A percentile compares a stretch with the other conserved stretches of the same genome.
Evolutionary conservation across 2,329 filamentous ascomycete genomes (phyloP).

Genomic region (Cadophora luteo-olivacea): DNA sequence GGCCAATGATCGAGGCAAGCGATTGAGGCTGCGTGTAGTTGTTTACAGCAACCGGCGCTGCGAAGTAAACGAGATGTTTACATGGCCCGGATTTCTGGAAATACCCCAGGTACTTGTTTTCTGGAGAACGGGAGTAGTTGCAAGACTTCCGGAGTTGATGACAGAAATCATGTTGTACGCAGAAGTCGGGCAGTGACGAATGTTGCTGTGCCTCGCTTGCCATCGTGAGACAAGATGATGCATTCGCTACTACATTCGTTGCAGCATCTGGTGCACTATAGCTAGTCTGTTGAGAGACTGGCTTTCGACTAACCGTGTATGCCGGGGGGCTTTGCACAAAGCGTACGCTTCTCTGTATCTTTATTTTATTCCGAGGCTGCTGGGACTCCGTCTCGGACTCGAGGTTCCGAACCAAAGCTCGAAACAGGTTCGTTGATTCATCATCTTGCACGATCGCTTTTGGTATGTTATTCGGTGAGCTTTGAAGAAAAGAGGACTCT

Average conservation of each 20-base stretch:
- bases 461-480: background rate
- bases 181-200: slow-evolving; percentile 22
- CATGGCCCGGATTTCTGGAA: slow-evolving; percentile 21
- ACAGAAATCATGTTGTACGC: slow-evolving; percentile 27
- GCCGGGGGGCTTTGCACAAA: background rate
- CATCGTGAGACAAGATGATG: background rate
- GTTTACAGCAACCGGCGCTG: slow-evolving; percentile 18
- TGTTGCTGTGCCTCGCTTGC: background rate
- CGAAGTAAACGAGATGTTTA: slow-evolving; percentile 27
- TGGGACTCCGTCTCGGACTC: background rate
- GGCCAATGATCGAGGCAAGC: background rate
- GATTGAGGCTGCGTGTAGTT: background rate
- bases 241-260: background rate
- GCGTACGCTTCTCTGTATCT: slow-evolving; percentile 2
- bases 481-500: background rate
- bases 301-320: background rate
- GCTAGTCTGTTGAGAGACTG: background rate
- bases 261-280: background rate
- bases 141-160: slow-evolving; percentile 19
- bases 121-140: background rate
- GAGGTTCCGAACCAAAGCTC: background rate
- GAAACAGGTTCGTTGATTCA: background rate
- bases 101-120: slow-evolving; percentile 24
- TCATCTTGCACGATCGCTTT: background rate
- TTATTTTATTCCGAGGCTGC: background rate